Conservation (phyloP, 2,329 filamentous ascomycete genomes). For the Pseudocercospora fuligena region DNA sequence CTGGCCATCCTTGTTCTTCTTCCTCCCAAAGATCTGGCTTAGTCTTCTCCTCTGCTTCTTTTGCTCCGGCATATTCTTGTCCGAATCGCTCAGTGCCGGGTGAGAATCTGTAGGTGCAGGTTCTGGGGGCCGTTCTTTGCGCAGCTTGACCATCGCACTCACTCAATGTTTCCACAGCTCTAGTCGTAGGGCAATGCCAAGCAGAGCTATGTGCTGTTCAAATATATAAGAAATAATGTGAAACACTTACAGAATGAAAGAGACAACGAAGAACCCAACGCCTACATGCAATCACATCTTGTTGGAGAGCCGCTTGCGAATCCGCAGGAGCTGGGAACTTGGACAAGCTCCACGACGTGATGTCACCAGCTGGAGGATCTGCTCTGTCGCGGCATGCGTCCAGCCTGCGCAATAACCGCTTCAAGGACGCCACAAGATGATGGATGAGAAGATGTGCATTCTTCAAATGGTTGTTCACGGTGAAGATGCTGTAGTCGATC, state of each 20-base stretch:
- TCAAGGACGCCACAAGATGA: not conserved
- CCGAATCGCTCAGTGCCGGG: conserved; percentile 12
- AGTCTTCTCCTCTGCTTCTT: conserved; percentile 27
- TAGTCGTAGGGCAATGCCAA: not conserved
- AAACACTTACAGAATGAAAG: not conserved
- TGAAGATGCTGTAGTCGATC: not conserved
- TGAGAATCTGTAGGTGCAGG: not conserved
- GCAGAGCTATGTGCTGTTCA: not conserved
- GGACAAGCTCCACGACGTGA: conserved; percentile 13
- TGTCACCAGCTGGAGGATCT: conserved; percentile 1
- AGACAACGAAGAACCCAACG: conserved; percentile 5
- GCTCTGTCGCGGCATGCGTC: conserved; percentile 3
- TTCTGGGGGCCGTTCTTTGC: conserved; percentile 10
- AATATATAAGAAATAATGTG: not conserved
- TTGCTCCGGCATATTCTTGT: conserved; percentile 16
- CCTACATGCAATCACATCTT: not conserved
- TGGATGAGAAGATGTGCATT: not conserved
- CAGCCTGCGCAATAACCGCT: not conserved
- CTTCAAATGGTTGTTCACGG: not conserved
- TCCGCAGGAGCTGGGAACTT: conserved; percentile 9
- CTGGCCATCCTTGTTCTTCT: conserved; percentile 27
- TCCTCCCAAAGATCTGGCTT: conserved; percentile 29
- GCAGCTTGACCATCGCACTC: conserved; percentile 9
- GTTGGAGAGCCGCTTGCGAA: conserved; percentile 5
- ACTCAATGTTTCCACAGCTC: not conserved